These are phyloP conservation scores for Cymodocea nodosa DNA, from an alignment of 116 monocot genomes.

Conservation along the genomic window DNA sequence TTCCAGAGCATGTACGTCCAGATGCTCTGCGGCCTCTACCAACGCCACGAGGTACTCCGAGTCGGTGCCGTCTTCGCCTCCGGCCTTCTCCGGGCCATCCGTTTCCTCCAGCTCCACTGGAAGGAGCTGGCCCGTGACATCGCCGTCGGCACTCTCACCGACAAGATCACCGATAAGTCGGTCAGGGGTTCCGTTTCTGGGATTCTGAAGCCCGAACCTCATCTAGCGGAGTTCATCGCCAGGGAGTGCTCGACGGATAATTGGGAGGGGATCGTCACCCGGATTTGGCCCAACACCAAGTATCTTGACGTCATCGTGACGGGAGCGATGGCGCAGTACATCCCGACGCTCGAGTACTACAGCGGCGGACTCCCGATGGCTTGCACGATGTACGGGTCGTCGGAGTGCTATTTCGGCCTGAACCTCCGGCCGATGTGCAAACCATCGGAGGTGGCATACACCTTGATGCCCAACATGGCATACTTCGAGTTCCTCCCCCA, in stretches of 20 bases:
- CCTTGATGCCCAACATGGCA: conserved; percentile 77
- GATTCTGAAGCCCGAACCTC: conserved; percentile 34
- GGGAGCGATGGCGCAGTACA: conserved; percentile 82
- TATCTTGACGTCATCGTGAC: conserved; percentile 88
- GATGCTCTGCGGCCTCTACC: conserved; percentile 74
- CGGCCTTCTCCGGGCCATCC: conserved; percentile 74
- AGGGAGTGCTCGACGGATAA: conserved; percentile 31
- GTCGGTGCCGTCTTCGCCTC: conserved; percentile 87
- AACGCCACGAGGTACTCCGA: conserved; percentile 57
- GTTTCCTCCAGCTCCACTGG: conserved; percentile 74
- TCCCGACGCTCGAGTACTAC: conserved; percentile 63
- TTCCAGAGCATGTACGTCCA: conserved; percentile 87
- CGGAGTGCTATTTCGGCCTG: conserved; percentile 81
- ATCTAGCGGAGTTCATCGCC: conserved; percentile 33
- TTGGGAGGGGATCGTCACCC: conserved; percentile 48
- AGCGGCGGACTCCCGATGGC: conserved; percentile 72
- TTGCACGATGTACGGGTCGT: conserved; percentile 89
- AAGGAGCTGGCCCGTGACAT: conserved; percentile 47
- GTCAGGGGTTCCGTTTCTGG: conserved; percentile 27
- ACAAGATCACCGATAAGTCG: conserved; percentile 31
- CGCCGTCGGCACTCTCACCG: conserved; percentile 31
- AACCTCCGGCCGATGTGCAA: conserved; percentile 66
- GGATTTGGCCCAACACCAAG: conserved; percentile 80
- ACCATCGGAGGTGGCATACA: conserved; percentile 64
- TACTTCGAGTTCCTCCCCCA: conserved; percentile 80